phyloP scores from a whole-genome alignment of 768 basidiomycete species.

The Butyriboletus loyo region DNA sequence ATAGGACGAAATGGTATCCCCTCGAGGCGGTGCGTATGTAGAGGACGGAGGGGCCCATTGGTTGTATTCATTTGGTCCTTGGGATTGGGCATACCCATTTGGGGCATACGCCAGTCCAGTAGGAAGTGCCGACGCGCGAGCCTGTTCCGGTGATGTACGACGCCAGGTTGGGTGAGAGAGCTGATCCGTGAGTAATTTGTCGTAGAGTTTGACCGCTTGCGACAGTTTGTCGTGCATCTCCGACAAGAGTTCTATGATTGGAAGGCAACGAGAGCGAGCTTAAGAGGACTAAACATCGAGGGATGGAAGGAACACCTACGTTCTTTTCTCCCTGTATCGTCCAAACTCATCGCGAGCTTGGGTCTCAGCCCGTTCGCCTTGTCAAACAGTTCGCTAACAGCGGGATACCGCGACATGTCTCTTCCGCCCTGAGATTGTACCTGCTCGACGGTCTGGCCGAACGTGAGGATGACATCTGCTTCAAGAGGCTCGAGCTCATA shows the following conservation, averaged over 20 bases:
- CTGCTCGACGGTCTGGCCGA: slow-evolving; percentile 87
- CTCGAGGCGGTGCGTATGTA: slow-evolving; percentile 18
- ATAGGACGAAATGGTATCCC: slow-evolving; percentile 21
- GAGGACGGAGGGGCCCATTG: slow-evolving; percentile 26
- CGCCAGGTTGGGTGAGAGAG: slow-evolving; percentile 71
- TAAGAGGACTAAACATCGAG: not conserved
- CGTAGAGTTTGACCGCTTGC: slow-evolving; percentile 89
- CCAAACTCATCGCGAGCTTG: slow-evolving; percentile 78
- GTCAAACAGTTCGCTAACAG: slow-evolving; percentile 80
- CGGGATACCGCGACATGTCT: slow-evolving; percentile 79
- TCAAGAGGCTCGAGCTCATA: slow-evolving; percentile 84
- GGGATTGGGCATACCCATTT: slow-evolving; percentile 32
- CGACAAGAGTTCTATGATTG: slow-evolving; percentile 64
- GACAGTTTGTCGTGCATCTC: slow-evolving; percentile 96
- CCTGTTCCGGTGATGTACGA: slow-evolving; percentile 21
- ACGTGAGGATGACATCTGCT: slow-evolving; percentile 82
- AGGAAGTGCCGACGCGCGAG: slow-evolving; percentile 25
- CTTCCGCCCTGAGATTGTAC: slow-evolving; percentile 73
- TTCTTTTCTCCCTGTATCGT: slow-evolving; percentile 84
- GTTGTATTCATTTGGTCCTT: slow-evolving; percentile 32
- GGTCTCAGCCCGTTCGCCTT: slow-evolving; percentile 76
- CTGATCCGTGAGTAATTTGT: slow-evolving; percentile 82
- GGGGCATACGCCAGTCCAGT: slow-evolving; percentile 18
- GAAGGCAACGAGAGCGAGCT: not conserved
- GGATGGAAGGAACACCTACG: slow-evolving; percentile 44